Base-by-base conservation (phyloP, 192 early-diverging fungal species). In the Podila minutissima region DNA sequence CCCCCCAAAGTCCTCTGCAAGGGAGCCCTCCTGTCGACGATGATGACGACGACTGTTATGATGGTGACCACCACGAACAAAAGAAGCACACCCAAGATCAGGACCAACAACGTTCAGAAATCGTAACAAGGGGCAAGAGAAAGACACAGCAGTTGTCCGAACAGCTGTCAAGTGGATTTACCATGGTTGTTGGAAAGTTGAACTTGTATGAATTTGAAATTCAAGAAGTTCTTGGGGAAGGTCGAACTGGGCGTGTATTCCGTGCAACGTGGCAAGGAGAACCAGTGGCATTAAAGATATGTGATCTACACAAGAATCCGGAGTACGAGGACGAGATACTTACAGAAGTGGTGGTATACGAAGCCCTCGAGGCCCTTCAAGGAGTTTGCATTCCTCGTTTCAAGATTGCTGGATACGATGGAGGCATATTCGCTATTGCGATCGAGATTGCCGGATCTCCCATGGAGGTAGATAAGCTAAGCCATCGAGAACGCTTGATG, bases 331-430 rank as follows among this genome's bases (percentile, higher is more conserved):
- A 59, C n/a, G 53, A 73, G 15, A 66, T 73, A 41, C 64, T 73
- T 48, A 22, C 71, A 17, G 51, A 73, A 12, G 63, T 73, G 35
- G 62, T 22, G 3, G 49, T 2, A 12, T 72, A 72, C 28, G 24
- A 53, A 37, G 32, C 70, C 28, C 70, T 72, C 61, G 41, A 37
- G 38, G 33, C 17, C 41, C 71, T 73, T 48, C 63, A 73, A 65
- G 71, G 71, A 58, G 57, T 59, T 8, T 73, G 63, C 50, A 73
- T 73, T 65, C 71, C 71, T 55, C 71, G 28, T 50, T 58, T 73
- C 53, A 73, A 73, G 64, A 41, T 29, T 58, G 62, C 62, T 28
- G 71, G 63, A 37, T 73, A 73, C 41, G 62, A 64, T 29, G 62
- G 62, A 46, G 71, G 63, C 3, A 46, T 73, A 29, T 73, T 73